These are phyloP conservation scores for Trichoderma hamatum DNA, from an alignment of 2,329 filamentous ascomycete species.

Conservation along the genomic window DNA sequence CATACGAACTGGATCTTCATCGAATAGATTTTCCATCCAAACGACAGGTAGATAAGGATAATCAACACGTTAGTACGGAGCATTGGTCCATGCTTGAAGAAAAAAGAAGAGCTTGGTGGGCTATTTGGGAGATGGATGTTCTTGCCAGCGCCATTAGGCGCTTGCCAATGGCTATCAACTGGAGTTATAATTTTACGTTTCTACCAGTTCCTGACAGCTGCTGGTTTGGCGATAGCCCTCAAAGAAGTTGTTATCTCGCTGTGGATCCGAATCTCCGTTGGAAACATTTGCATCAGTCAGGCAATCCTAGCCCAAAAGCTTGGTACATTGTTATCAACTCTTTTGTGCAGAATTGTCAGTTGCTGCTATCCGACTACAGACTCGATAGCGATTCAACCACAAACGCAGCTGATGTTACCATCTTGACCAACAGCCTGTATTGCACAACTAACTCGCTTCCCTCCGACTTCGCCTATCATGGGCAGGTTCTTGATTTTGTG, in stretches of 20 bases:
- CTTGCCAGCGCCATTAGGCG: not conserved
- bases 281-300: not conserved
- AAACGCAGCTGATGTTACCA: too few species aligned
- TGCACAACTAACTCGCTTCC: too few species aligned
- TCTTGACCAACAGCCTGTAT: too few species aligned
- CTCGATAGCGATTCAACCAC: too few species aligned
- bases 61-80: too few species aligned
- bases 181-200: too few species aligned
- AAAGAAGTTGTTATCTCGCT: not conserved
- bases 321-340: slow-evolving; percentile 8
- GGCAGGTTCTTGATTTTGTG: too few species aligned
- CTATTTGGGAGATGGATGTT: slow-evolving; percentile 2
- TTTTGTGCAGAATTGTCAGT: not conserved
- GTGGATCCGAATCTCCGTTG: not conserved
- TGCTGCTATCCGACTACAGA: not conserved
- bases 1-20: slow-evolving; percentile 1
- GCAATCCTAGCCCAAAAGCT: not conserved
- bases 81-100: not conserved
- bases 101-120: slow-evolving; percentile 11
- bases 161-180: too few species aligned
- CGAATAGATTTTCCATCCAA: not conserved
- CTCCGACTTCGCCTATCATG: too few species aligned
- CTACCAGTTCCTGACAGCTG: too few species aligned
- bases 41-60: not conserved
- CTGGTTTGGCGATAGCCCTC: too few species aligned